Evolutionary conservation across 2,329 filamentous ascomycete species (phyloP).

Genomic region (Trichoderma pleuroti): DNA sequence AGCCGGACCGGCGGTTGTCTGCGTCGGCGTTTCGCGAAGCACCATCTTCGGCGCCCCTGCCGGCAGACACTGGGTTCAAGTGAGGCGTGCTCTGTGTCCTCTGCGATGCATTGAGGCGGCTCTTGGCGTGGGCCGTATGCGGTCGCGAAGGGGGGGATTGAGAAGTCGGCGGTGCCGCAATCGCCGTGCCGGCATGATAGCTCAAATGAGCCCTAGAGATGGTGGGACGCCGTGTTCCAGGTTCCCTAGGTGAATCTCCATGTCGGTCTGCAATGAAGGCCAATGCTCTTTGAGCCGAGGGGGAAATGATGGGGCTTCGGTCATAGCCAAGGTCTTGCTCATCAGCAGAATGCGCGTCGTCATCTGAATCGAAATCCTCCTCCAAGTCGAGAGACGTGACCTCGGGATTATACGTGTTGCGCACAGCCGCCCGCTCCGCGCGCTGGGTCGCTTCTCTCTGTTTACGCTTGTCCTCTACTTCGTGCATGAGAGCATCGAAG

Average conservation of each 20-base stretch:
- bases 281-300: slow-evolving; percentile 47
- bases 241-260: slow-evolving; percentile 28
- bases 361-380: slow-evolving; percentile 40
- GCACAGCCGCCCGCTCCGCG: slow-evolving; percentile 35
- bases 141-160: slow-evolving; percentile 39
- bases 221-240: slow-evolving; percentile 35
- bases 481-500: slow-evolving; percentile 63
- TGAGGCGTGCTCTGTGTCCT: slow-evolving; percentile 49
- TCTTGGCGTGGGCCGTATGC: slow-evolving; percentile 52
- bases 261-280: slow-evolving; percentile 48
- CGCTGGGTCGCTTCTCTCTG: slow-evolving; percentile 36
- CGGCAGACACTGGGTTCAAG: slow-evolving; percentile 32
- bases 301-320: slow-evolving; percentile 38
- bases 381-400: slow-evolving; percentile 38
- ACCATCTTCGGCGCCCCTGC: slow-evolving; percentile 35
- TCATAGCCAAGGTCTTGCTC: slow-evolving; percentile 28
- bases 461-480: slow-evolving; percentile 51
- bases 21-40: slow-evolving; percentile 25
- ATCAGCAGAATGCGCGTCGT: slow-evolving; percentile 36
- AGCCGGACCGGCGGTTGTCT: slow-evolving; percentile 51
- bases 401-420: slow-evolving; percentile 48
- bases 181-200: slow-evolving; percentile 28
- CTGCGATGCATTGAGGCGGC: slow-evolving; percentile 42
- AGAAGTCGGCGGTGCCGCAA: slow-evolving; percentile 10
- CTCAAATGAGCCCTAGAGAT: slow-evolving; percentile 33